phyloP scores from a whole-genome alignment of 345 rosid species.

The Eutrema yunnanense region DNA sequence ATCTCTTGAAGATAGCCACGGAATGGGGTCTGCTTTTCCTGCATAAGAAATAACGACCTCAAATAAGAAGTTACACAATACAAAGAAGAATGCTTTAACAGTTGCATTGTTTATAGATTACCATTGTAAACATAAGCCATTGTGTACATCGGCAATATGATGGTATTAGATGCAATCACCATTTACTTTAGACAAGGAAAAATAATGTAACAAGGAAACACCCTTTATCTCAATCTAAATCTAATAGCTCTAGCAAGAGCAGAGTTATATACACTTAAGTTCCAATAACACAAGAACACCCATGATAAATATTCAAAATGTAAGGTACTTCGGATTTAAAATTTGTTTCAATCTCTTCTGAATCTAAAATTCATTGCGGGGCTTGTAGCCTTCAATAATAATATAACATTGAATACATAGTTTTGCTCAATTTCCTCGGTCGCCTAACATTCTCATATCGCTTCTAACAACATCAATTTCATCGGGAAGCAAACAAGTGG shows the following conservation, averaged over 20 bases:
- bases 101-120: neutral
- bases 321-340: neutral
- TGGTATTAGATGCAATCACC: neutral
- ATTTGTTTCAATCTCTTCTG: neutral
- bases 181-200: neutral
- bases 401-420: neutral
- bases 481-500: neutral
- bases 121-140: neutral
- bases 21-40: conserved; percentile 91
- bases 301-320: neutral
- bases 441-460: neutral
- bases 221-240: neutral
- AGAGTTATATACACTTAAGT: neutral
- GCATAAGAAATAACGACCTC: neutral
- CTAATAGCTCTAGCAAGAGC: neutral
- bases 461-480: neutral
- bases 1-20: conserved; percentile 85
- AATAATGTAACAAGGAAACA: neutral
- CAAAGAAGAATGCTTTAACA: neutral
- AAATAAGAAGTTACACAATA: neutral
- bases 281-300: neutral
- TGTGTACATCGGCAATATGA: neutral
- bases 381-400: neutral
- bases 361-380: neutral
- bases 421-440: neutral